Base-by-base conservation (phyloP, 805 yeast genomes). In the Ogataea ganodermae region DNA sequence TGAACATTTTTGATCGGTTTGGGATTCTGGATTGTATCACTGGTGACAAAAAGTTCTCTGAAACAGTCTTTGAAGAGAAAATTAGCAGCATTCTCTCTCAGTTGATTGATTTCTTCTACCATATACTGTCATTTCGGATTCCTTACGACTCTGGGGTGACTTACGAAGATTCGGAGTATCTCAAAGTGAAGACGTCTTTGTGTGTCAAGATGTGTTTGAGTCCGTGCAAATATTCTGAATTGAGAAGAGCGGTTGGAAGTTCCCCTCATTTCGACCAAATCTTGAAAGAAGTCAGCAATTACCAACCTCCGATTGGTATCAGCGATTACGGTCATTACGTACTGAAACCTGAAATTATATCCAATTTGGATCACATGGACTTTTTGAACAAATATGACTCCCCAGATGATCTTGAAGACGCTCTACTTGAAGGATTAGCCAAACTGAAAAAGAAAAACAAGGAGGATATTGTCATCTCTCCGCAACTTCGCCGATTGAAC, bases 311-410 rank as follows among this genome's bases (percentile, higher is more conserved):
- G 3, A 72, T 74, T 17, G 88, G 88, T 2, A 65, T 83, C 35
- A 74, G 73, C 30, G 92, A 84, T 58, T 76, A 79, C 50, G 95
- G 95, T 18, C 75, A 76, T 38, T 87, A 84, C 62, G 68, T 78
- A 20, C 68, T 87, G 56, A 85, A 80, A 52, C 69, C 73, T 10
- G 63, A 68, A 2, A 51, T 69, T 7, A 75, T 69, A 51, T 64
- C 71, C 9, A 61, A 65, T 2, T 65, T 86, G 45, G 94, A 87
- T 62, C 89, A 89, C 2, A 64, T 82, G 49, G 74, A 73, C 53
- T 57, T 76, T 16, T 69, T 70, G 51, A 65, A 75, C 48, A 81
- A 77, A 33, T 73, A 70, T 4, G 63, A 68, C 31, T 77, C 81
- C 49, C 71, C 76, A 38, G 83, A 80, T 50, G 77, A 78, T 31